Percentiles rank a stretch among this genome's conserved stretches.
These are phyloP conservation scores for Arbutus unedo DNA, from an alignment of 148 eudicot genomes.

Conservation along the genomic window DNA sequence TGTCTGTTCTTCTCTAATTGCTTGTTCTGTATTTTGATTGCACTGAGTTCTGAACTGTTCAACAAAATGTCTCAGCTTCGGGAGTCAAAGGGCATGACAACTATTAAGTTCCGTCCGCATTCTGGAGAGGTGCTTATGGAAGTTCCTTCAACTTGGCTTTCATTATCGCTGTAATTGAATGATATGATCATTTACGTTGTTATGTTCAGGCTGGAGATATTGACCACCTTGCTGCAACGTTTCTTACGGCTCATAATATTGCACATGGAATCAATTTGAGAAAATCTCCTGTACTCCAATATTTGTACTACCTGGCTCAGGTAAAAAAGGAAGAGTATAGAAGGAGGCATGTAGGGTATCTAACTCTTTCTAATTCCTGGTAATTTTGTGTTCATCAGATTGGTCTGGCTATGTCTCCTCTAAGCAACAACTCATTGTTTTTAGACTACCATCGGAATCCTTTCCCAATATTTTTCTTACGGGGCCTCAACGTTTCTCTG, in stretches of 20 bases:
- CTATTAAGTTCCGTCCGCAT: constrained; percentile 95
- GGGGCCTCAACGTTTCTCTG: constrained; percentile 97
- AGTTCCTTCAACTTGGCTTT: constrained; percentile 3
- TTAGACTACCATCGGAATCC: constrained; percentile 98
- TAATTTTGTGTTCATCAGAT: constrained; percentile 49
- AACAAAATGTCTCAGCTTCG: constrained; percentile 73
- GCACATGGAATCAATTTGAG: constrained; percentile 97
- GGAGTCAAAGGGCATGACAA: constrained; percentile 95
- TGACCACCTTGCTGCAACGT: constrained; percentile 97
- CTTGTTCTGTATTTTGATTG: neutral
- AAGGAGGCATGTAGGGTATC: constrained; percentile 3
- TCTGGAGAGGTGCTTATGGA: constrained; percentile 75
- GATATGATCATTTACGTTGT: constrained; percentile 7
- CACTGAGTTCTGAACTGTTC: constrained; percentile 7
- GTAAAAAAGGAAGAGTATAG: constrained; percentile 26
- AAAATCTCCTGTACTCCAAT: constrained; percentile 98
- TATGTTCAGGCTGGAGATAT: constrained; percentile 88
- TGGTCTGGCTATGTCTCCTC: constrained; percentile 98
- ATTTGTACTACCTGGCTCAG: constrained; percentile 94
- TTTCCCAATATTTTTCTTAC: constrained; percentile 82
- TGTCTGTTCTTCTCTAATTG: neutral
- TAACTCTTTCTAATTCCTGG: constrained; percentile 6
- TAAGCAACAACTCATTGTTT: constrained; percentile 98
- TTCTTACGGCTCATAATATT: constrained; percentile 83
- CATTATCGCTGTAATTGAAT: neutral